Percentiles rank a stretch among this genome's conserved stretches.
phyloP scores from a whole-genome alignment of 2,329 filamentous ascomycete species.

The Botrytis hyacinthi region DNA sequence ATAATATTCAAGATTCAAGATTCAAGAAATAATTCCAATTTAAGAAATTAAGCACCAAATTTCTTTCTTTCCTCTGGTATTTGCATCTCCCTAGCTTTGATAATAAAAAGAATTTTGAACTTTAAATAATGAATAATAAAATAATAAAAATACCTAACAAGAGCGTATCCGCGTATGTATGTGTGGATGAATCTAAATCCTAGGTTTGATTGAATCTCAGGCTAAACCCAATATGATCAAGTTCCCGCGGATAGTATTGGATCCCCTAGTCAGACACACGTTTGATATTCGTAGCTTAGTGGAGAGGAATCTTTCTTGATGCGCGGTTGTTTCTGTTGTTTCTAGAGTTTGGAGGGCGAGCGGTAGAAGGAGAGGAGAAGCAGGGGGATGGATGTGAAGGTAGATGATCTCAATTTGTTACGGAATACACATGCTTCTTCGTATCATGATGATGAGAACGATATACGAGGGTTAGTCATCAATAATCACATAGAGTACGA shows the following conservation, averaged over 20 bases:
- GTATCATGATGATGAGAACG: not conserved
- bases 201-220: not conserved
- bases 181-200: not conserved
- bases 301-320: not conserved
- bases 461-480: not conserved
- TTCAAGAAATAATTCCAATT: not conserved
- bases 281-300: conserved; percentile 11
- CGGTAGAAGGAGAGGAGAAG: too few relatives aligned
- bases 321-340: not conserved
- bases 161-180: not conserved
- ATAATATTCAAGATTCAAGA: not conserved
- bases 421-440: not conserved
- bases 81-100: not conserved
- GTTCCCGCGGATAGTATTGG: not conserved
- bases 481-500: not conserved
- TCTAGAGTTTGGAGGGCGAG: not conserved
- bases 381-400: not conserved
- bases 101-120: not conserved
- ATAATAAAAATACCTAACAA: not conserved
- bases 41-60: not conserved
- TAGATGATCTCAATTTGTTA: not conserved
- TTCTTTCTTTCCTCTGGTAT: not conserved
- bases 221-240: not conserved
- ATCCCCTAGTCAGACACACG: not conserved
- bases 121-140: not conserved